These are phyloP conservation scores for Discostella stelligeroides DNA, from an alignment of 108 stramenopile genomes.

Conservation along the genomic window DNA sequence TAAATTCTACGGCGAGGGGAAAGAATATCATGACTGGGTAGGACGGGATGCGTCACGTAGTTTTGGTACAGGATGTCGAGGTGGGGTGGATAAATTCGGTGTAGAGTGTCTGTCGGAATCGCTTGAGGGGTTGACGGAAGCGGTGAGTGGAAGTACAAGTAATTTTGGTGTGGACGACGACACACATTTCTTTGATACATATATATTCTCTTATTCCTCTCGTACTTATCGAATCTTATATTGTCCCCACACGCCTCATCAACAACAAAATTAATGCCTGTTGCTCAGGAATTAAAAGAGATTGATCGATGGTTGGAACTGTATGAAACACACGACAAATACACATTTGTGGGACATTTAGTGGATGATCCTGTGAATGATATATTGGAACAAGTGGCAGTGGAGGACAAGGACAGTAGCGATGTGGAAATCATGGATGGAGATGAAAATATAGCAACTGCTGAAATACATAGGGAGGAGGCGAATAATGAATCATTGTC, in stretches of 20 bases:
- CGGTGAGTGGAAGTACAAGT: constrained; percentile 39
- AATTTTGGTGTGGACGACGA: too few relatives aligned
- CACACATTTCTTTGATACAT: too few relatives aligned
- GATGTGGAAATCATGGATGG: constrained; percentile 13
- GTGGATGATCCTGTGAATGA: constrained; percentile 46
- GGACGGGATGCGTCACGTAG: constrained; percentile 79
- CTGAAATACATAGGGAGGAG: constrained; percentile 1
- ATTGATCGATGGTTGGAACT: constrained; percentile 75
- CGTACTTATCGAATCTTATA: neutral
- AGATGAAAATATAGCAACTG: neutral
- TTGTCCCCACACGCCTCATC: too few relatives aligned
- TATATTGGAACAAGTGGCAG: constrained; percentile 34
- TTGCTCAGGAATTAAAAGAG: constrained; percentile 53
- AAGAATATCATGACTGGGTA: constrained; percentile 69
- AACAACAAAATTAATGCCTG: too few relatives aligned
- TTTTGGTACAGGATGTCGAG: constrained; percentile 71
- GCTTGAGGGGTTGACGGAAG: constrained; percentile 55
- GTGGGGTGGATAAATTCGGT: constrained; percentile 50
- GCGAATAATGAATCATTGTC: constrained; percentile 5
- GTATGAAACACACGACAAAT: constrained; percentile 83
- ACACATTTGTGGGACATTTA: constrained; percentile 65
- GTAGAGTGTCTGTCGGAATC: constrained; percentile 47
- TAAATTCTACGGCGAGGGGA: constrained; percentile 71
- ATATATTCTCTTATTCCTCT: neutral
- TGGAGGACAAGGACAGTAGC: constrained; percentile 1